Evolutionary conservation across 75 land plant species (phyloP), one percentile per base, ranked within the genome.

Genomic region (Cupressus sempervirens): DNA sequence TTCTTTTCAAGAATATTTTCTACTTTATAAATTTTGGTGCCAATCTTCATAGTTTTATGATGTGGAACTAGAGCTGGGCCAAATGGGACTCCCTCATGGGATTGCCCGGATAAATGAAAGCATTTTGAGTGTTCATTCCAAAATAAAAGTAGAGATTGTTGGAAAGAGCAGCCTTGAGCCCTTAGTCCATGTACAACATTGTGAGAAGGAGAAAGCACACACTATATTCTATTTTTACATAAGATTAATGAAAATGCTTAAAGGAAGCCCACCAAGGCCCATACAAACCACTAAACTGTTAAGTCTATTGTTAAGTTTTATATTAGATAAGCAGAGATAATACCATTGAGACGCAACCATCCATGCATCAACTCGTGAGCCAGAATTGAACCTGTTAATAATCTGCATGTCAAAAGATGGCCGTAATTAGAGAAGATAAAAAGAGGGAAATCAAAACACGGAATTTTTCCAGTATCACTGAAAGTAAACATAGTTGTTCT

Each of bases 311-410:
- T 13, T 50, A 12, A n/a, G n/a, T n/a, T n/a, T n/a, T n/a, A n/a
- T 29, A 53, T 1, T 15, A 36, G 53, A 56, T 14, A 13, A 34
- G 38, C 32, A 82, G 68, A 54, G 13, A 50, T 35, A 77, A 35
- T 82, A 98, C 99, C 99, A 86, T 91, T 89, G 2, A 98, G 90
- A 41, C 98, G 91, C 23, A 98, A 91, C 98, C 98, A 98, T 43
- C 98, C 99, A 84, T 98, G 98, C 99, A 98, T 98, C 90, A 98
- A 94, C 88, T 96, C 98, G 85, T 96, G 98, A 30, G 97, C 98
- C 43, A 98, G 88, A 40, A 98, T 96, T 12, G 98, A 94, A 4
- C 99, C 99, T 0, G 98, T 96, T 12, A 98, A 85, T 82, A 98
- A 88, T 89, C 98, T 98, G 91, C 80, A 82, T 36, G 14, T 65